These are phyloP conservation scores for Suillus placidus DNA, from an alignment of 768 basidiomycete genomes.

Conservation along the genomic window DNA sequence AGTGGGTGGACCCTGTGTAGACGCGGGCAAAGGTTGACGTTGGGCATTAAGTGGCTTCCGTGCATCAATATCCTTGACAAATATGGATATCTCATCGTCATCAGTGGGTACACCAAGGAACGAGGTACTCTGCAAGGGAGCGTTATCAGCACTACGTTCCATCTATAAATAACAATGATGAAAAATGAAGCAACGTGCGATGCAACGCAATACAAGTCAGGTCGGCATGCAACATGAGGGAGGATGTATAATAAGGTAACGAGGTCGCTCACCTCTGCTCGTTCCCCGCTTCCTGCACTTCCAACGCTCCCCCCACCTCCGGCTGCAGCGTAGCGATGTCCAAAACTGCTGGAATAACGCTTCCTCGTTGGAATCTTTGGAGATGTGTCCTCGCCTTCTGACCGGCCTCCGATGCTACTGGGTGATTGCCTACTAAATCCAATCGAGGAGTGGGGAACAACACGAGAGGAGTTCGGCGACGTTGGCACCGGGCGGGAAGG, in stretches of 20 bases:
- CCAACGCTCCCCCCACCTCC: slow-evolving; percentile 36
- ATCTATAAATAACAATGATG: not conserved
- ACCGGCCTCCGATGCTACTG: slow-evolving; percentile 45
- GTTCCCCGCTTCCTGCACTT: slow-evolving; percentile 43
- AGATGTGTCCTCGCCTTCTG: slow-evolving; percentile 37
- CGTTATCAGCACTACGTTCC: slow-evolving; percentile 5
- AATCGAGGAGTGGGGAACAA: slow-evolving; percentile 42
- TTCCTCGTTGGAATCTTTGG: slow-evolving; percentile 43
- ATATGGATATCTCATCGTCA: slow-evolving; percentile 77
- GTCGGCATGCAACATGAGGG: not conserved
- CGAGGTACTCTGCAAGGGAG: slow-evolving; percentile 37
- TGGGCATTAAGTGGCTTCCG: slow-evolving; percentile 54
- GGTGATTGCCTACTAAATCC: slow-evolving; percentile 40
- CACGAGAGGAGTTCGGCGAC: slow-evolving; percentile 46
- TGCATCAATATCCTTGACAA: slow-evolving; percentile 76
- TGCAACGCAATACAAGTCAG: not conserved
- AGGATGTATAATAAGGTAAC: not conserved
- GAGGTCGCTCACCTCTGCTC: slow-evolving; percentile 25
- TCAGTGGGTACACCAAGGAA: slow-evolving; percentile 56
- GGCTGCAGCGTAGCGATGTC: slow-evolving; percentile 61
- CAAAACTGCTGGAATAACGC: slow-evolving; percentile 79
- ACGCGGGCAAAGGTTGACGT: not conserved
- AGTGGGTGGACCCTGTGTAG: not conserved
- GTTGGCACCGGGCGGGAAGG: slow-evolving; percentile 40
- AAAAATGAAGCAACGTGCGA: slow-evolving; percentile 4